Evolutionary conservation across 208 protist species (phyloP).

Genomic region (Trypanosoma grayi): DNA sequence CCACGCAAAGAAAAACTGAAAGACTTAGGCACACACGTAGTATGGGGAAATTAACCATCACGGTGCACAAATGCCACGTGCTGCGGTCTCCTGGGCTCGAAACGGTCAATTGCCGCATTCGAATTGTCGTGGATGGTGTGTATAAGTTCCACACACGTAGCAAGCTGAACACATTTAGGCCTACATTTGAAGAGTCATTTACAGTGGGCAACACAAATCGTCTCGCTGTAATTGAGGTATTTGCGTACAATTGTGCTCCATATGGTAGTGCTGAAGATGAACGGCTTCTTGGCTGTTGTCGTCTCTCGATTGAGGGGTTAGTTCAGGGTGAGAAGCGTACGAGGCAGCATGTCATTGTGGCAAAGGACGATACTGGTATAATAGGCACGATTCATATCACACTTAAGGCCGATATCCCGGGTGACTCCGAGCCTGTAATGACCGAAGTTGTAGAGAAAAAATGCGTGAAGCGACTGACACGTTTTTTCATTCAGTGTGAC

Average conservation of each 20-base stretch:
- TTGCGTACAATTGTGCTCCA: constrained; percentile 40
- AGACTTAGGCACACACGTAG: too few species aligned
- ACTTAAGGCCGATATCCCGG: constrained; percentile 57
- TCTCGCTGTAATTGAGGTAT: constrained; percentile 65
- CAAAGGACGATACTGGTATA: constrained; percentile 34
- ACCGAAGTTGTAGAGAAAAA: constrained; percentile 36
- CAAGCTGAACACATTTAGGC: constrained; percentile 35
- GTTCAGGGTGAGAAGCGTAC: constrained; percentile 44
- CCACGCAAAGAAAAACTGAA: too few species aligned
- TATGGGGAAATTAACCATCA: constrained; percentile 71
- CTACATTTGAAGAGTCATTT: constrained; percentile 68
- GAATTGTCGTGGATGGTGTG: constrained; percentile 59
- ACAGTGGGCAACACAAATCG: constrained; percentile 76
- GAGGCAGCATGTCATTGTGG: constrained; percentile 39
- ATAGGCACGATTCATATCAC: constrained; percentile 67
- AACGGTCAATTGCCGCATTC: constrained; percentile 46
- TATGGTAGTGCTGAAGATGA: constrained; percentile 9
- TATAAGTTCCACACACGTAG: constrained; percentile 67
- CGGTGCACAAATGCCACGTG: constrained; percentile 49
- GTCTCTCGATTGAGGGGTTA: constrained; percentile 60
- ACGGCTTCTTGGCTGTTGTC: constrained; percentile 61
- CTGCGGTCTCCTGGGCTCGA: constrained; percentile 28
- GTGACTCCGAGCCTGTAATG: constrained; percentile 36
- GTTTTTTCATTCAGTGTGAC: constrained; percentile 63
- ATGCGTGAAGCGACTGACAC: constrained; percentile 47